These are phyloP conservation scores for Suillus occidentalis DNA, from an alignment of 768 basidiomycete genomes.

Conservation along the genomic window DNA sequence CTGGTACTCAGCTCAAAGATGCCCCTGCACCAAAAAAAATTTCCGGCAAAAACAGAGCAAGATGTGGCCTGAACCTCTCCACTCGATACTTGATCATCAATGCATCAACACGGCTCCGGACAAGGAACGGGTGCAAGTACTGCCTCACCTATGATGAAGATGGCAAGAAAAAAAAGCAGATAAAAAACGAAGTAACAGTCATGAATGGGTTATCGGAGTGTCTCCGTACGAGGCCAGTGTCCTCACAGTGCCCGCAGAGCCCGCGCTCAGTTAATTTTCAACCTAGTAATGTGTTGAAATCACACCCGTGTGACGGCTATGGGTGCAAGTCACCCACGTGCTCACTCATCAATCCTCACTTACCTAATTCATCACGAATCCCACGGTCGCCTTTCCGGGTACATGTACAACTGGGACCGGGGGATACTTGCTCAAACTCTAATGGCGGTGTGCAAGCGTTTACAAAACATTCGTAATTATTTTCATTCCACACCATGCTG, in stretches of 20 bases:
- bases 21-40: not conserved
- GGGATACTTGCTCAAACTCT: too few relatives aligned
- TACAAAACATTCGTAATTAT: not conserved
- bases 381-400: not conserved
- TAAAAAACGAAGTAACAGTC: constrained; percentile 9
- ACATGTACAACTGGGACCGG: too few relatives aligned
- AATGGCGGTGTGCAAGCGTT: not conserved
- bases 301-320: not conserved
- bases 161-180: constrained; percentile 9
- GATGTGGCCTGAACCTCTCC: constrained; percentile 4
- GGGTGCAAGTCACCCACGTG: not conserved
- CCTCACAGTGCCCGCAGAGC: constrained; percentile 24
- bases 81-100: not conserved
- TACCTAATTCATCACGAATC: not conserved
- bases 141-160: constrained; percentile 6
- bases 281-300: constrained; percentile 5
- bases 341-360: not conserved
- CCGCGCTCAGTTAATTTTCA: not conserved
- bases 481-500: not conserved
- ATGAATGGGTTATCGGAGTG: constrained; percentile 10
- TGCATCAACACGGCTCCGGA: constrained; percentile 2
- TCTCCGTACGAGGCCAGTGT: not conserved
- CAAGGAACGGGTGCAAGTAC: constrained; percentile 6
- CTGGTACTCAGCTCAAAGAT: constrained; percentile 1
- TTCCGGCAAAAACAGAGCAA: not conserved